phyloP scores from a whole-genome alignment of 2,329 filamentous ascomycete genomes.

The Fusarium sulawesiense region DNA sequence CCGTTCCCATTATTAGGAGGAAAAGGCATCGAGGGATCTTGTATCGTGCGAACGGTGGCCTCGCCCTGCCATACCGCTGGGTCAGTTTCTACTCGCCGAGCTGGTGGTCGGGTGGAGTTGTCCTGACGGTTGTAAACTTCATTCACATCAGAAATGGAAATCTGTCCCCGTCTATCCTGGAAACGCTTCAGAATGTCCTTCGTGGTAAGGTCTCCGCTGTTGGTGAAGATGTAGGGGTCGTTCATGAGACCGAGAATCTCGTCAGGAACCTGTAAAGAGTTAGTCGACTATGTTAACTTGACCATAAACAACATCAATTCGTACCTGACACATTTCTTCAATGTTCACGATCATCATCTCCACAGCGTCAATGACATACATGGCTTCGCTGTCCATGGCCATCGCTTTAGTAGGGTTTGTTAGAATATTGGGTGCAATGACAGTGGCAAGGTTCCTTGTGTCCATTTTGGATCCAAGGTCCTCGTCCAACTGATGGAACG shows the following conservation, averaged over 20 bases:
- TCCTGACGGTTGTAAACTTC: constrained; percentile 68
- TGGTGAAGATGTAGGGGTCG: constrained; percentile 84
- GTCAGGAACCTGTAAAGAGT: constrained; percentile 79
- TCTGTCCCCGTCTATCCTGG: constrained; percentile 75
- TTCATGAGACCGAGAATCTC: constrained; percentile 88
- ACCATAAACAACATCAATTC: constrained; percentile 49
- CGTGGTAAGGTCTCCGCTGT: constrained; percentile 87
- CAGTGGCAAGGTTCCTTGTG: constrained; percentile 94
- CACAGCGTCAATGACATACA: constrained; percentile 92
- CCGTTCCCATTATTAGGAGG: constrained; percentile 54
- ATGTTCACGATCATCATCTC: constrained; percentile 92
- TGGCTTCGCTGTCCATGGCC: constrained; percentile 85
- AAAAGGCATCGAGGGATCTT: constrained; percentile 63
- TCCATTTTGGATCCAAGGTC: constrained; percentile 99
- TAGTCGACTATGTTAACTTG: constrained; percentile 12
- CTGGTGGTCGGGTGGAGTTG: constrained; percentile 66
- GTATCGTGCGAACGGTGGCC: constrained; percentile 82
- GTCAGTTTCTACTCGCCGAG: constrained; percentile 84
- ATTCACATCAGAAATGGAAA: constrained; percentile 70
- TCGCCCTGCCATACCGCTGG: constrained; percentile 86
- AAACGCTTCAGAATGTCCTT: constrained; percentile 97
- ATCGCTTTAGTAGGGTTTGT: constrained; percentile 75
- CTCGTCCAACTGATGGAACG: constrained; percentile 96
- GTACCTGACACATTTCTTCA: constrained; percentile 96
- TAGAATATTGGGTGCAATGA: constrained; percentile 95